Evolutionary conservation across 139 green algal species (phyloP).

Genomic region (Raphidocelis subcapitata): DNA sequence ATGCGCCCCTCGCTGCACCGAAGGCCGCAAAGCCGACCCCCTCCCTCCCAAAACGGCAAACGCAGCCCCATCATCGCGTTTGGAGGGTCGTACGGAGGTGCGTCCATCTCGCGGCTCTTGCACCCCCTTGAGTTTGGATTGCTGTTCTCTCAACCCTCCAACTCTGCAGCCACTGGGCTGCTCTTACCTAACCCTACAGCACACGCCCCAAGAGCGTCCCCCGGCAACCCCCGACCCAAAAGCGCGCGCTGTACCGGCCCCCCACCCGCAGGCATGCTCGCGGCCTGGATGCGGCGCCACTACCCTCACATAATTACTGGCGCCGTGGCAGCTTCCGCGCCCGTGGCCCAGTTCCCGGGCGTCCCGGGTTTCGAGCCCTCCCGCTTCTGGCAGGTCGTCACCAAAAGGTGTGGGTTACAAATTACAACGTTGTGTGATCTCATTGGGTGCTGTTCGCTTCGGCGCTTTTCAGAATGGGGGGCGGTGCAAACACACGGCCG

Average conservation of each 20-base stretch:
- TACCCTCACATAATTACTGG: conserved; percentile 70
- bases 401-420: not conserved
- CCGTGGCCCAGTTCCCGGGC: conserved; percentile 54
- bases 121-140: too few relatives aligned
- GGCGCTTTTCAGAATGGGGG: too few relatives aligned
- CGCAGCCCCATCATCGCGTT: conserved; percentile 69
- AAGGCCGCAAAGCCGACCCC: not conserved
- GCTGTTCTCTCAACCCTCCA: too few relatives aligned
- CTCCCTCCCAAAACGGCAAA: not conserved
- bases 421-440: not conserved
- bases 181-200: too few relatives aligned
- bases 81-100: conserved; percentile 79
- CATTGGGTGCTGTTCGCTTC: too few relatives aligned
- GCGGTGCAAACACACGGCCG: too few relatives aligned
- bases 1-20: not conserved
- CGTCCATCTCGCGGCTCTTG: too few relatives aligned
- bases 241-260: too few relatives aligned
- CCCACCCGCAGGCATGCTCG: conserved; percentile 89
- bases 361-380: conserved; percentile 39
- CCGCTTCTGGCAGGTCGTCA: conserved; percentile 65
- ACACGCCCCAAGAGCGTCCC: too few relatives aligned
- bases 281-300: conserved; percentile 74
- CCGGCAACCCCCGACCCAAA: too few relatives aligned
- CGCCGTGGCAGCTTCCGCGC: conserved; percentile 73
- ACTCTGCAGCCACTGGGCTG: too few relatives aligned